Percentiles rank a stretch among this genome's conserved stretches.
Evolutionary conservation across 352 stramenopile genomes (phyloP).

Genomic region (Elongisporangium senticosum): DNA sequence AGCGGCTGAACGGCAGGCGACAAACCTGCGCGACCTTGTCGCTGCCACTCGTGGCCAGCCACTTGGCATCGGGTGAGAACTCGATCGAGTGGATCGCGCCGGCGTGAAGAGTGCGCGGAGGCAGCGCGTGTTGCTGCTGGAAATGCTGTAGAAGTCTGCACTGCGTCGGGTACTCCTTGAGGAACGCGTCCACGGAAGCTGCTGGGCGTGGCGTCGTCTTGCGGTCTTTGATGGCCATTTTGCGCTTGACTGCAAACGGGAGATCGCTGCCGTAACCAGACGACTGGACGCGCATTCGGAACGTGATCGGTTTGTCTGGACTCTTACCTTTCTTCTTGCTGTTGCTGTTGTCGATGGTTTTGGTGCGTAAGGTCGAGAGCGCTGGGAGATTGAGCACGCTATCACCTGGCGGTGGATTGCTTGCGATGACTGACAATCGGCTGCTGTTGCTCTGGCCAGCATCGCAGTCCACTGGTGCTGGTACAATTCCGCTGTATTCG

Average conservation of each 20-base stretch:
- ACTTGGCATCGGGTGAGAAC: slow-evolving; percentile 72
- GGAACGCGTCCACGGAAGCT: slow-evolving; percentile 25
- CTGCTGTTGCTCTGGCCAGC: slow-evolving; percentile 5
- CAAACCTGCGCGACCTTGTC: slow-evolving; percentile 61
- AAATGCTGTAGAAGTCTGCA: slow-evolving; percentile 55
- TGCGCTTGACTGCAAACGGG: slow-evolving; percentile 20
- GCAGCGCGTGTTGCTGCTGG: slow-evolving; percentile 46
- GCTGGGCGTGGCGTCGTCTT: slow-evolving; percentile 11
- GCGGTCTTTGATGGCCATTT: slow-evolving; percentile 16
- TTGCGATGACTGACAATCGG: slow-evolving; percentile 46
- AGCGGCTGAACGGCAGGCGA: slow-evolving; percentile 65
- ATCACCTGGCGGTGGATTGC: slow-evolving; percentile 28
- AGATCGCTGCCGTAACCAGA: slow-evolving; percentile 62
- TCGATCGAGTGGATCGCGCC: slow-evolving; percentile 73
- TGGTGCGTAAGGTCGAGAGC: slow-evolving; percentile 18
- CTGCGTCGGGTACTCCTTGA: slow-evolving; percentile 72
- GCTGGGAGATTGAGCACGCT: slow-evolving; percentile 55
- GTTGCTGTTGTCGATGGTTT: slow-evolving; percentile 14
- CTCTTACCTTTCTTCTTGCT: slow-evolving; percentile 14
- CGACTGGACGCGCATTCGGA: slow-evolving; percentile 73
- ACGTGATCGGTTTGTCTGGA: slow-evolving; percentile 75
- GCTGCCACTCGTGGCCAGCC: slow-evolving; percentile 56
- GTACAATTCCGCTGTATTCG: slow-evolving; percentile 1
- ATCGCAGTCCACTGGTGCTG: neutral
- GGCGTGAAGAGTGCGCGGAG: slow-evolving; percentile 47